phyloP scores from a whole-genome alignment of 805 yeast genomes.

The Martiniozyma abietophila region DNA sequence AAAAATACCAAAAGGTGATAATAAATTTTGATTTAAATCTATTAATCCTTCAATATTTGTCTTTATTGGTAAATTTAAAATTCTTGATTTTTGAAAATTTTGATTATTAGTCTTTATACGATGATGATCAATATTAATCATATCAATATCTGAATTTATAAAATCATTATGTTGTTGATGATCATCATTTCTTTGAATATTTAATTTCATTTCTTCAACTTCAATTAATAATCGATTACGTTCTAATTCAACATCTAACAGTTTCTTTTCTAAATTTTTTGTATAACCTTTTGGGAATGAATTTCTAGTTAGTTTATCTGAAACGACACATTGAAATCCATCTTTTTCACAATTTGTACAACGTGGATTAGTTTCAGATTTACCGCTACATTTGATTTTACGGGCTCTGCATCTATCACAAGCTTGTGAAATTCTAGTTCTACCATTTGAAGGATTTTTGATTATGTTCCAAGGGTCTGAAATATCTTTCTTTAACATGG shows the following conservation, averaged over 20 bases:
- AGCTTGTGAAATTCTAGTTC: constrained; percentile 60
- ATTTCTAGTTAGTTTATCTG: constrained; percentile 65
- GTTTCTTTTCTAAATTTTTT: constrained; percentile 56
- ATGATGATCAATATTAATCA: neutral
- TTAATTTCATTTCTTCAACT: constrained; percentile 22
- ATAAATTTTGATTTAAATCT: constrained; percentile 22
- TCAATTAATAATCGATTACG: constrained; percentile 32
- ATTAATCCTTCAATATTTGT: constrained; percentile 18
- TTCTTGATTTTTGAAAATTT: neutral
- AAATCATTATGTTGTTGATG: neutral
- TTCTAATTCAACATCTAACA: constrained; percentile 53
- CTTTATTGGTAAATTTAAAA: constrained; percentile 7
- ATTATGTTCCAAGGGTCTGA: constrained; percentile 27
- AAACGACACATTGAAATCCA: constrained; percentile 59
- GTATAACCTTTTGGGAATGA: constrained; percentile 81
- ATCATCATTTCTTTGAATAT: neutral
- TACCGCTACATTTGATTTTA: constrained; percentile 70
- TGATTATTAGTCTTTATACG: neutral
- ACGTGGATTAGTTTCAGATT: constrained; percentile 36
- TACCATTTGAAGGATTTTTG: constrained; percentile 28
- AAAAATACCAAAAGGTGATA: constrained; percentile 18
- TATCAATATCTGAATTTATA: no score
- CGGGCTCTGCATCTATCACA: constrained; percentile 75
- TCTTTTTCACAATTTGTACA: constrained; percentile 61
- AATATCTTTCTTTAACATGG: no score